Evolutionary conservation across 495 filamentous ascomycete species (phyloP), one percentile per base, ranked within the genome.

Genomic region (Aspergillus ellipticus): DNA sequence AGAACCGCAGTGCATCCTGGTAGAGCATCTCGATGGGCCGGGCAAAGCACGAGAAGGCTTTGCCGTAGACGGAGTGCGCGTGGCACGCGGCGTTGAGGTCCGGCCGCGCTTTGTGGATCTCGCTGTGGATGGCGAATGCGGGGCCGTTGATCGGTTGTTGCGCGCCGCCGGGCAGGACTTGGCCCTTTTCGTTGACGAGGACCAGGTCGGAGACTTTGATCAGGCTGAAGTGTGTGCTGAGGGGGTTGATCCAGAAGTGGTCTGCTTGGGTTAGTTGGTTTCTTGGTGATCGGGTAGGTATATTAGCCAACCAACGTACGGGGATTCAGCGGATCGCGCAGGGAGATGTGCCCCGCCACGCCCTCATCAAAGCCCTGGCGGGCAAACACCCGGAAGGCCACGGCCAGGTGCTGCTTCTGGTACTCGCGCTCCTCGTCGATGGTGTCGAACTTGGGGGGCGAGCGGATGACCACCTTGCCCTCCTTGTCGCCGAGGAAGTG

Each of bases 341-440:
- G 81, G 4, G 76, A 81, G 59, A 89, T 87, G 65, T 88, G 85
- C 0, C 85, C 84, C 3, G 76, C 74, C 61, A 85, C 80, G 24
- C 86, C 84, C 66, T 88, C 84, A n/a, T 79, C 82, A 66, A 80
- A 86, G 24, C 82, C 81, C 52, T 72, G 70, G 29, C 78, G 72
- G 0, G 82, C 78, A 57, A 84, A 85, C 47, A 79, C 64, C 17
- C 81, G 76, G 61, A 87, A 87, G 5, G 76, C 80, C 3, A 77
- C 83, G 2, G 82, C 81, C 70, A 85, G 74, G 55, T 82, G 81
- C 57, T 85, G 79, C 56, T 86, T 87, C 22, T 80, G 72, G 65
- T 82, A 84, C 35, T 77, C 54, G 8, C 84, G 75, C 66, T 85
- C 81, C 17, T 83, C 80, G 48, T 82, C 74, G 8, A 75, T 68